Percentiles rank a stretch among this genome's conserved stretches.
Evolutionary conservation across 139 green algal species (phyloP).

Genomic region (Microglena sp.): DNA sequence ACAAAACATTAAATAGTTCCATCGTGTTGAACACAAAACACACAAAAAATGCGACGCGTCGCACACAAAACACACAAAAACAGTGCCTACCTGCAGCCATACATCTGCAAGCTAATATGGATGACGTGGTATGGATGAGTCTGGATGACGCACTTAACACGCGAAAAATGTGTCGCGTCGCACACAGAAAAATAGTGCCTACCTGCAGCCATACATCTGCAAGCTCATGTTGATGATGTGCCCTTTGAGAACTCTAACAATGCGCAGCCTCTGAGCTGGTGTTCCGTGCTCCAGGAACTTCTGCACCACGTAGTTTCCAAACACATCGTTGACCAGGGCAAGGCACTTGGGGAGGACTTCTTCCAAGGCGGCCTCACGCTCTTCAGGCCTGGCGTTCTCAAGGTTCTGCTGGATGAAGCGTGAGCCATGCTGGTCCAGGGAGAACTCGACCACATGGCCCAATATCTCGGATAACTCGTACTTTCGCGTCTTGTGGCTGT

Average conservation of each 20-base stretch:
- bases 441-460: constrained; percentile 70
- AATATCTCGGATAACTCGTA: constrained; percentile 64
- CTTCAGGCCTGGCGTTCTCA: constrained; percentile 32
- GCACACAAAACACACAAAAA: too few relatives aligned
- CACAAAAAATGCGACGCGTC: too few relatives aligned
- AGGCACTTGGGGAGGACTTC: constrained; percentile 52
- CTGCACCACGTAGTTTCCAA: constrained; percentile 83
- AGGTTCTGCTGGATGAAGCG: constrained; percentile 90
- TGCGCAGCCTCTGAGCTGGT: not conserved
- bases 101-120: too few relatives aligned
- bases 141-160: too few relatives aligned
- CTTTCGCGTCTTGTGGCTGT: constrained; percentile 5
- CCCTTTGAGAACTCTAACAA: constrained; percentile 1
- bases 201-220: constrained; percentile 35
- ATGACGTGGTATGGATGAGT: too few relatives aligned
- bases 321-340: constrained; percentile 81
- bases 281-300: constrained; percentile 68
- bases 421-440: constrained; percentile 78
- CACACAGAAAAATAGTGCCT: not conserved
- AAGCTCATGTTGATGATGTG: constrained; percentile 53
- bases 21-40: too few relatives aligned
- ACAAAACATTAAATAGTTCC: too few relatives aligned
- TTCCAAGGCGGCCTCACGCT: constrained; percentile 51
- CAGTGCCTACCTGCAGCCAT: too few relatives aligned
- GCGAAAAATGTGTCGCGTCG: constrained; percentile 35